Conservation (phyloP, 2,329 filamentous ascomycete species). For the Talaromyces sp. region DNA sequence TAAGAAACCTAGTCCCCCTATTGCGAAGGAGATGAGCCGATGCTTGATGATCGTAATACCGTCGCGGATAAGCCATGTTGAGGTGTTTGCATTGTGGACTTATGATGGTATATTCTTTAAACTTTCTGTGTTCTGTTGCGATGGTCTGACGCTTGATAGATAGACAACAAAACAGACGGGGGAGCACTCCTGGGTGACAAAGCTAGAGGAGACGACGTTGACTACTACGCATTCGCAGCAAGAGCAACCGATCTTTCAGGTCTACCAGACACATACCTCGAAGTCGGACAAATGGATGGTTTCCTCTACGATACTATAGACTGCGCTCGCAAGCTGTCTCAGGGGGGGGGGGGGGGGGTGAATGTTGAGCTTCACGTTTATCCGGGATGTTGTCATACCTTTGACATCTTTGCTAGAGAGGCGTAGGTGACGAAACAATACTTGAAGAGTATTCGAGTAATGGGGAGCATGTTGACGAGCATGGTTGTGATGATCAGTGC, state of each 20-base stretch:
- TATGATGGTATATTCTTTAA: neutral
- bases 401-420: slow-evolving; percentile 26
- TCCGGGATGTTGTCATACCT: slow-evolving; percentile 40
- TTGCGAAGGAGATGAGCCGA: slow-evolving; percentile 9
- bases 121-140: neutral
- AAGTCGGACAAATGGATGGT: slow-evolving; percentile 8
- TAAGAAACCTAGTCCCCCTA: slow-evolving; percentile 7
- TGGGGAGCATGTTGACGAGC: too few relatives aligned
- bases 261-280: slow-evolving; percentile 11
- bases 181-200: neutral
- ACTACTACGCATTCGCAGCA: slow-evolving; percentile 2
- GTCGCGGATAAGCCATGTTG: neutral
- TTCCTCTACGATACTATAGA: slow-evolving; percentile 10
- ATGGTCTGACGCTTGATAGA: neutral
- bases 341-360: neutral
- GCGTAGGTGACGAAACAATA: slow-evolving; percentile 9
- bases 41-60: slow-evolving; percentile 12
- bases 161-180: neutral
- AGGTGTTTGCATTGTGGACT: slow-evolving; percentile 18
- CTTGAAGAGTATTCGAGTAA: neutral
- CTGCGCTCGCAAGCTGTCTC: slow-evolving; percentile 3
- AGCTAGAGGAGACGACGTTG: neutral
- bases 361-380: slow-evolving; percentile 42
- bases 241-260: neutral
- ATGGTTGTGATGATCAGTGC: neutral